Conservation (phyloP, 495 filamentous ascomycete genomes). For the Evansstolkia leycettana region DNA sequence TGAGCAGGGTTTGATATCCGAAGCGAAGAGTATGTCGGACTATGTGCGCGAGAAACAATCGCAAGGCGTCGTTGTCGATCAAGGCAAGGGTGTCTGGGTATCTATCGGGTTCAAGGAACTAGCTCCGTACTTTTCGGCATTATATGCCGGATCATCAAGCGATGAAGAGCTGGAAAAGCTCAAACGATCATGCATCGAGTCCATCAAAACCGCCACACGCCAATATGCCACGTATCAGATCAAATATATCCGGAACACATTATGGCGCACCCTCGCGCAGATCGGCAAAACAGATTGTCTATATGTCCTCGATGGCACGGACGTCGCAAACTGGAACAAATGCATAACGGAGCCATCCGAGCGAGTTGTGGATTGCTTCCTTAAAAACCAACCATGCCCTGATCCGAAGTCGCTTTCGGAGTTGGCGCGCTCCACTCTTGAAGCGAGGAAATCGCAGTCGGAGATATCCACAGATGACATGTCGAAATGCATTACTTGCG, state of each 20-base stretch:
- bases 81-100: constrained; percentile 77
- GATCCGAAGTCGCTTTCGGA: constrained; percentile 49
- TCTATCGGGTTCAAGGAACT: constrained; percentile 95
- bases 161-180: constrained; percentile 30
- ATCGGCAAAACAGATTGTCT: constrained; percentile 39
- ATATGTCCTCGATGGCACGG: constrained; percentile 65
- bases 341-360: constrained; percentile 53
- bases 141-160: constrained; percentile 20
- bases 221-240: constrained; percentile 79
- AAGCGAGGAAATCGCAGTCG: constrained; percentile 36
- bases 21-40: constrained; percentile 52
- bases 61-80: constrained; percentile 46
- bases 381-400: constrained; percentile 42
- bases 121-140: constrained; percentile 49
- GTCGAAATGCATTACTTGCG: constrained; percentile 42
- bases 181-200: constrained; percentile 34
- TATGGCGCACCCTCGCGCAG: constrained; percentile 50
- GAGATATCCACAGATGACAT: constrained; percentile 26
- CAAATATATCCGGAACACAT: constrained; percentile 75
- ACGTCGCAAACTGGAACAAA: constrained; percentile 41
- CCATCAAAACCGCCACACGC: constrained; percentile 64
- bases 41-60: constrained; percentile 34
- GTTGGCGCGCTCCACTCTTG: constrained; percentile 41
- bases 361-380: constrained; percentile 45
- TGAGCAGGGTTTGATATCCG: constrained; percentile 51